Evolutionary conservation across 2,329 filamentous ascomycete genomes (phyloP), one percentile per base, ranked within the genome.

Genomic region (Hymenoscyphus fraxineus): DNA sequence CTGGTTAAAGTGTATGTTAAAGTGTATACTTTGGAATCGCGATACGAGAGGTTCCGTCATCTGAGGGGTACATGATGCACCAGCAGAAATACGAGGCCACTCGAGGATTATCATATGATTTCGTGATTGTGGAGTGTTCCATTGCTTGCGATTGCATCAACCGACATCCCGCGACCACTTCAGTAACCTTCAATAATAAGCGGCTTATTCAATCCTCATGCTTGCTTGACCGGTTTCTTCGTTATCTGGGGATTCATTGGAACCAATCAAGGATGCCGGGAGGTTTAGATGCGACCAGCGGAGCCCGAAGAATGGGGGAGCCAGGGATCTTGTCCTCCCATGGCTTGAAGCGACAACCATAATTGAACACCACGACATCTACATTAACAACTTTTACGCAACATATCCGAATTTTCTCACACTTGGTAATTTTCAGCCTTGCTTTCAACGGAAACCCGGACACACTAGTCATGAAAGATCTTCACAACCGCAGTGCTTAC

Each of bases 51-150:
- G 22, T 22, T 51, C 10, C 44, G 7, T 51, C 44, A 51, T 27
- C 44, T 51, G 44, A 51, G n/a, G 44, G n/a, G 44, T 51, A 51
- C 44, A 51, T 51, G 44, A 51, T 51, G 44, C 22, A 22, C n/a
- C 22, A 19, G 22, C 44, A 27, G 10, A 19, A 27, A 51, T 51
- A 51, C 44, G 44, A 51, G 44, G 7, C 44, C 19, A 51, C 19
- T 51, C 22, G 44, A 51, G 22, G n/a, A 51, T 51, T 19, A 51
- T 51, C 44, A 51, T 51, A 51, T 51, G 44, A 51, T 51, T 51
- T 51, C 44, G 44, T 51, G 44, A 51, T 51, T 51, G 35, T 10
- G 35, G 35, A 35, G 35, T n/a, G n/a, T n/a, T n/a, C n/a, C 2
- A 22, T 22, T 22, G n/a, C 19, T 47, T 22, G 44, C 44, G 44